Evolutionary conservation across 148 eudicot species (phyloP), one percentile per base, ranked within the genome.

Genomic region (Persicaria tinctoria): DNA sequence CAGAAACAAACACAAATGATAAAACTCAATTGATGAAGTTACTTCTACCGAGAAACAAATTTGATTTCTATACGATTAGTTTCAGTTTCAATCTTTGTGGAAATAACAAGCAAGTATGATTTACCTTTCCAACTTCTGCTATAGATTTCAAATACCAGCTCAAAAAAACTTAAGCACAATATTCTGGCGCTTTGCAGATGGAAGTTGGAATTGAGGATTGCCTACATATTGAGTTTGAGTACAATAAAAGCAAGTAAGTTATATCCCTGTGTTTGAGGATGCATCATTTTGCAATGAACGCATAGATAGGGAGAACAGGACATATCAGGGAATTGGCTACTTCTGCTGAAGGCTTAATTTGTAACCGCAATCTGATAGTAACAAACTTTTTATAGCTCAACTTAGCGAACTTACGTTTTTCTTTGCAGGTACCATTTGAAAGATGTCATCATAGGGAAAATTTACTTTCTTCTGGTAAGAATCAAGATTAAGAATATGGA

Each of bases 161-260:
- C 4, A 54, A 5, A 54, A 53, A 13, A 32, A 32, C 41, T 32
- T n/a, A 20, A 59, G 64, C 64, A 59, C 8, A 20, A 59, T 55
- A 47, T 68, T 68, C 64, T 55, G 54, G 49, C 45, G 74, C 83
- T 53, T 75, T 84, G 80, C 87, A 95, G 99, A 95, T 95, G 97
- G 97, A 95, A 82, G 99, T 95, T 78, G 97, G 99, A 74, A 95
- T 95, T 75, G 97, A 92, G 82, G 97, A 92, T 80, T 92, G 99
- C 84, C 87, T 95, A 48, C 99, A 95, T 79, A 95, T 92, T 49
- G 99, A 95, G 83, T 95, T 95, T 73, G 99, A 95, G 89, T 95
- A 95, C 87, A 90, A 95, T 73, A 92, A 92, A 80, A 95, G 97
- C 99, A 95, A 95, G 97, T 95, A 85, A 80, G 97, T 79, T 27